phyloP scores from a whole-genome alignment of 1,284 basidiomycete genomes.

The Melanopsichium pennsylvanicum region DNA sequence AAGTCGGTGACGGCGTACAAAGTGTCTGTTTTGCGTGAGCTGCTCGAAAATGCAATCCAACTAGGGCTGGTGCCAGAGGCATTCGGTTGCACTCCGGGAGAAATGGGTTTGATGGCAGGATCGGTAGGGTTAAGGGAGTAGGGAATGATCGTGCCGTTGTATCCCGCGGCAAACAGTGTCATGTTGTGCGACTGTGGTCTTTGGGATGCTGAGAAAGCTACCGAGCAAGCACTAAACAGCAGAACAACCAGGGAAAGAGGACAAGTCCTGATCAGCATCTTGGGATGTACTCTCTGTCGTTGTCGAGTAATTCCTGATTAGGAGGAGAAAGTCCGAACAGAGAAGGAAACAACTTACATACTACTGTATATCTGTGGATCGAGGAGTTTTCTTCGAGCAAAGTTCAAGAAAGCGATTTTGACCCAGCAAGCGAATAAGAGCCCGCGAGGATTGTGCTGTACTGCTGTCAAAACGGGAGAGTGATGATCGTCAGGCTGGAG shows the following conservation, averaged over 20 bases:
- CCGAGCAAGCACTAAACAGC: neutral
- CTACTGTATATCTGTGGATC: no score
- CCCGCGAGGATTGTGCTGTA: neutral
- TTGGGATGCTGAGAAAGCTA: neutral
- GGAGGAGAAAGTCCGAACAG: no score
- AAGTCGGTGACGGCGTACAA: constrained; percentile 8
- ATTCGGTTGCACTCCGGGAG: constrained; percentile 7
- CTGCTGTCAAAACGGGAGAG: no score
- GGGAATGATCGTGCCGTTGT: constrained; percentile 33
- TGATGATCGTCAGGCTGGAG: no score
- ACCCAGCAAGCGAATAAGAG: no score
- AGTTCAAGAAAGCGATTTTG: no score
- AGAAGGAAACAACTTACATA: no score
- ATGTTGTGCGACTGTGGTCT: neutral
- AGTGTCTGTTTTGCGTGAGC: no score
- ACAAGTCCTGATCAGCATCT: constrained; percentile 2
- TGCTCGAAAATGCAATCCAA: constrained; percentile 20
- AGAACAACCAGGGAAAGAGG: neutral
- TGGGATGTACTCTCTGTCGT: neutral
- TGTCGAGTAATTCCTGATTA: no score
- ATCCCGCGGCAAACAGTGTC: constrained; percentile 31
- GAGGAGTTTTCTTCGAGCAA: no score
- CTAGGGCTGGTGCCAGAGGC: constrained; percentile 22
- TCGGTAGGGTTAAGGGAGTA: constrained; percentile 6
- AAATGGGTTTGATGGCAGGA: constrained; percentile 1